Conservation (phyloP, 768 basidiomycete genomes). For the Xerocomellus chrysenteron region DNA sequence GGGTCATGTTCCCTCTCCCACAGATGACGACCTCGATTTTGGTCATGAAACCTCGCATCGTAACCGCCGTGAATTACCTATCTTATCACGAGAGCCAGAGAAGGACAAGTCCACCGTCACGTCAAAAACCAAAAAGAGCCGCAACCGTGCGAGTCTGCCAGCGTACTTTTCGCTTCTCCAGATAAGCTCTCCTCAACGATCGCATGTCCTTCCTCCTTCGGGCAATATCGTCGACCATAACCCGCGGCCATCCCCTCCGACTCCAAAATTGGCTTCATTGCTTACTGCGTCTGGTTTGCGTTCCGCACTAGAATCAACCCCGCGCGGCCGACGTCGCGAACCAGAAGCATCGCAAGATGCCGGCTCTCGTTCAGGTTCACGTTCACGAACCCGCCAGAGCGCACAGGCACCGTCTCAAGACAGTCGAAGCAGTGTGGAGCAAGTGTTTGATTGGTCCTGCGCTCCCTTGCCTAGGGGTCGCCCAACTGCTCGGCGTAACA, state of each 20-base stretch:
- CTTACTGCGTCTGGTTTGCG: slow-evolving; percentile 35
- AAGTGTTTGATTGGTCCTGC: slow-evolving; percentile 49
- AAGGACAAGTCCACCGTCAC: slow-evolving; percentile 31
- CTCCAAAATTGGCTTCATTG: slow-evolving; percentile 48
- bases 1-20: slow-evolving; percentile 34
- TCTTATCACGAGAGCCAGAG: slow-evolving; percentile 24
- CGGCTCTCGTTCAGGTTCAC: slow-evolving; percentile 43
- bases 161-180: slow-evolving; percentile 74
- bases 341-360: slow-evolving; percentile 35
- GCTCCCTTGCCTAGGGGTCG: slow-evolving; percentile 43
- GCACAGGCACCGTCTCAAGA: slow-evolving; percentile 18
- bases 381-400: slow-evolving; percentile 34
- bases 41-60: slow-evolving; percentile 35
- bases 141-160: slow-evolving; percentile 72
- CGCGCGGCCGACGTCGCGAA: slow-evolving; percentile 53
- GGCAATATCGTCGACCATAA: slow-evolving; percentile 38
- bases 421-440: slow-evolving; percentile 39
- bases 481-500: slow-evolving; percentile 50
- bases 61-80: slow-evolving; percentile 33
- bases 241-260: slow-evolving; percentile 56
- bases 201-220: slow-evolving; percentile 42
- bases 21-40: slow-evolving; percentile 44
- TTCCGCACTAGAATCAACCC: slow-evolving; percentile 42
- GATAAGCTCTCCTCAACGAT: slow-evolving; percentile 44
- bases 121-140: slow-evolving; percentile 47